phyloP scores from a whole-genome alignment of 2,329 filamentous ascomycete species.

The Alternaria conjuncta region DNA sequence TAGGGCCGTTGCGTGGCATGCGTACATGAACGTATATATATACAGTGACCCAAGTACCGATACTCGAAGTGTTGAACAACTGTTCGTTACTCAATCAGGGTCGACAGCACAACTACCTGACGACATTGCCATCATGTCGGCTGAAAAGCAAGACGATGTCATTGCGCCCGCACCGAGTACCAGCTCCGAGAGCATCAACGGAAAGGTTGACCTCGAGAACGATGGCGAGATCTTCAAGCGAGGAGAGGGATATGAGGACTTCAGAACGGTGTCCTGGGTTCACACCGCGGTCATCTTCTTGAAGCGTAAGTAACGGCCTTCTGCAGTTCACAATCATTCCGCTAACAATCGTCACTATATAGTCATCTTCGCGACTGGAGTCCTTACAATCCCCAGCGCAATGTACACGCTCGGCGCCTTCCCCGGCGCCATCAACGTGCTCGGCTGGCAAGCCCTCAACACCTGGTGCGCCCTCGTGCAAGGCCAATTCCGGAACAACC shows the following conservation, averaged over 20 bases:
- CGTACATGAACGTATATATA: conserved; percentile 6
- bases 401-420: conserved; percentile 58
- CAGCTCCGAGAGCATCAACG: conserved; percentile 27
- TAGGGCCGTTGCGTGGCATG: not conserved
- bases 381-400: conserved; percentile 57
- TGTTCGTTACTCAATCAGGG: not conserved
- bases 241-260: conserved; percentile 56
- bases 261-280: conserved; percentile 61
- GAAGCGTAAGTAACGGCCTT: conserved; percentile 45
- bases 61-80: not conserved
- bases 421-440: conserved; percentile 55
- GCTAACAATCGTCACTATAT: not conserved
- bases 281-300: conserved; percentile 61
- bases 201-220: conserved; percentile 36
- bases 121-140: conserved; percentile 22
- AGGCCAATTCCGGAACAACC: conserved; percentile 59
- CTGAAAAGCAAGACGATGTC: conserved; percentile 33
- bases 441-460: conserved; percentile 58
- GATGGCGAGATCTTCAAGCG: conserved; percentile 60
- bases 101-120: not conserved
- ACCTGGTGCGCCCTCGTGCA: conserved; percentile 58
- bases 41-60: not conserved
- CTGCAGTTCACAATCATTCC: not conserved
- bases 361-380: conserved; percentile 59
- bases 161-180: conserved; percentile 32